These are phyloP conservation scores for Pseudomassariella vexata DNA, from an alignment of 2,329 filamentous ascomycete genomes.

Conservation along the genomic window DNA sequence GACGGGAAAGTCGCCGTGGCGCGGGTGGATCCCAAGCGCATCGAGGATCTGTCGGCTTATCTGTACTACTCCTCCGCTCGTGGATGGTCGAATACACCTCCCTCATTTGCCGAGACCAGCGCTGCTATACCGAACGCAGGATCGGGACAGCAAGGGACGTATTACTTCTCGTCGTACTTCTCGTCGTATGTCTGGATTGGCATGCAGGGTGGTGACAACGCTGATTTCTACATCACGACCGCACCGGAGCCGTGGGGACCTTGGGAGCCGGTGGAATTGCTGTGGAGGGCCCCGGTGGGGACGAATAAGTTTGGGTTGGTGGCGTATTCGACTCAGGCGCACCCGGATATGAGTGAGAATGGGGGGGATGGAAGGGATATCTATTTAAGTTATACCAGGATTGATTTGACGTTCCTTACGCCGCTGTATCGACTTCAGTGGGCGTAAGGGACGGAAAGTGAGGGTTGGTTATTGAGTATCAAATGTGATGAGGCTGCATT, in stretches of 20 bases:
- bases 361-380: conserved; percentile 11
- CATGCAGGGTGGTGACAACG: conserved; percentile 4
- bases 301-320: conserved; percentile 8
- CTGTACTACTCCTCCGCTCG: conserved; percentile 11
- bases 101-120: conserved; percentile 4
- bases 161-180: conserved; percentile 11
- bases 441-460: too few relatives aligned
- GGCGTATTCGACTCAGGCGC: conserved; percentile 15
- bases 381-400: conserved; percentile 14
- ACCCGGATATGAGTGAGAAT: conserved; percentile 11
- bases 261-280: conserved; percentile 11
- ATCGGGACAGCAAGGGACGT: conserved; percentile 14
- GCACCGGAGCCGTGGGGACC: conserved; percentile 12
- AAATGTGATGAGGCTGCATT: too few relatives aligned
- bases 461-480: too few relatives aligned
- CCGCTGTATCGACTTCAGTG: too few relatives aligned
- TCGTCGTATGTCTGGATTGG: conserved; percentile 16
- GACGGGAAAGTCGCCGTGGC: conserved; percentile 12
- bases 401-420: too few relatives aligned
- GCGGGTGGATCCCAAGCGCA: conserved; percentile 10
- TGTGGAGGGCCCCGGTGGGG: conserved; percentile 11
- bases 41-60: conserved; percentile 15
- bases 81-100: conserved; percentile 8
- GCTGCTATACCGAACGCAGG: conserved; percentile 9
- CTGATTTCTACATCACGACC: conserved; percentile 15